Evolutionary conservation across 2,329 filamentous ascomycete genomes (phyloP), one percentile per base, ranked within the genome.

Genomic region (Thermothelomyces thermophilus): DNA sequence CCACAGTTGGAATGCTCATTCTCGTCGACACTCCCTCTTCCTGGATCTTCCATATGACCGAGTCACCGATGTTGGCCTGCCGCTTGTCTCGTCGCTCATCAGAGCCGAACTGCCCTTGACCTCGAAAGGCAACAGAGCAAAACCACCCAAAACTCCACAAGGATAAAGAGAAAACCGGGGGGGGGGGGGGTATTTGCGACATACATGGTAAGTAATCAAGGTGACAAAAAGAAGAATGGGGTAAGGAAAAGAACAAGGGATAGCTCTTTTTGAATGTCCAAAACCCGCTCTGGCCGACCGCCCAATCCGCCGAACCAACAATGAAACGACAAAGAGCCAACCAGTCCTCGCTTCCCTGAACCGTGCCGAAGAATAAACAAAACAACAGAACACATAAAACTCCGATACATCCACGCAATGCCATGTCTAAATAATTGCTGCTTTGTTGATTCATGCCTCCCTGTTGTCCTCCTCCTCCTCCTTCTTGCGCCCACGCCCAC

Each of bases 101-200:
- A n/a, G n/a, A n/a, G n/a, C n/a, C n/a, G n/a, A n/a, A n/a, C n/a
- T n/a, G 24, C 30, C 30, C 1, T 16, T 34, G 14, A 6, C 24
- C 43, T 22, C 16, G n/a, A 3, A 31, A 41, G n/a, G n/a, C n/a
- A n/a, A n/a, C n/a, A n/a, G n/a, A n/a, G n/a, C n/a, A n/a, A n/a
- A n/a, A n/a, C n/a, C n/a, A n/a, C n/a, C 11, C 14, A 17, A 45
- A 1, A 11, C 20, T 17, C 1, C 31, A 17, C 13, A 19, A 26
- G 9, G 5, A 26, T 9, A 26, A 5, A 10, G 26, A 36, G 37
- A 33, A 36, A 28, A n/a, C 33, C 19, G 30, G 28, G n/a, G n/a
- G n/a, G n/a, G n/a, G n/a, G n/a, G n/a, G n/a, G 36, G 48, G 44
- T 36, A 41, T 37, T 48, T 51, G 33, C 40, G 28, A 44, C 20